phyloP scores from a whole-genome alignment of 495 filamentous ascomycete genomes.

The Penicillium atrosanguineum region DNA sequence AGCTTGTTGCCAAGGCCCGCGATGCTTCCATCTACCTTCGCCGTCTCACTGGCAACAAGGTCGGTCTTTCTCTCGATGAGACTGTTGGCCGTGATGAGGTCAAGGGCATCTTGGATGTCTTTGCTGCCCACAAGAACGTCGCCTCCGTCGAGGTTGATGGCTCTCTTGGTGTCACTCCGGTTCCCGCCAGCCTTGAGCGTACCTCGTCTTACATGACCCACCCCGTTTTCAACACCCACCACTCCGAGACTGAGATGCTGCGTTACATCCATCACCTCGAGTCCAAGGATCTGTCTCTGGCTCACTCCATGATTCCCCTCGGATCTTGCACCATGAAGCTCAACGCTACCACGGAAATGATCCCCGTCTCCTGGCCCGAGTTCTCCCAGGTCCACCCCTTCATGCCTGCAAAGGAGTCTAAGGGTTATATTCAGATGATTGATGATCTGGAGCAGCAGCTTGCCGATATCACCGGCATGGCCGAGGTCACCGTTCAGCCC shows the following conservation, averaged over 20 bases:
- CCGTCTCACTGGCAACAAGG: constrained; percentile 53
- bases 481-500: constrained; percentile 85
- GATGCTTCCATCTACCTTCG: constrained; percentile 62
- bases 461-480: constrained; percentile 85
- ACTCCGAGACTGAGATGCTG: constrained; percentile 94
- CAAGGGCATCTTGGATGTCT: constrained; percentile 57
- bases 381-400: constrained; percentile 89
- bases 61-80: constrained; percentile 74
- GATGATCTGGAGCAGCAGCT: constrained; percentile 73
- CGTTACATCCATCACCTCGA: constrained; percentile 94
- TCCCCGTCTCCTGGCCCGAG: constrained; percentile 80
- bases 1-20: constrained; percentile 50
- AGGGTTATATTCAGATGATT: constrained; percentile 70
- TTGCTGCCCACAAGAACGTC: constrained; percentile 44
- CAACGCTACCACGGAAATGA: constrained; percentile 93
- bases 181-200: constrained; percentile 65
- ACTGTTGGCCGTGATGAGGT: constrained; percentile 62
- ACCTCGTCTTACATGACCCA: constrained; percentile 80
- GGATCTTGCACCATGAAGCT: constrained; percentile 99
- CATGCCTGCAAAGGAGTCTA: constrained; percentile 57
- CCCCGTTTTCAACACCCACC: constrained; percentile 94
- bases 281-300: constrained; percentile 91
- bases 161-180: constrained; percentile 42
- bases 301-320: constrained; percentile 99
- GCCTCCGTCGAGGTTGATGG: constrained; percentile 38